Base-by-base conservation (phyloP, 805 yeast species). In the Candida argentea region DNA sequence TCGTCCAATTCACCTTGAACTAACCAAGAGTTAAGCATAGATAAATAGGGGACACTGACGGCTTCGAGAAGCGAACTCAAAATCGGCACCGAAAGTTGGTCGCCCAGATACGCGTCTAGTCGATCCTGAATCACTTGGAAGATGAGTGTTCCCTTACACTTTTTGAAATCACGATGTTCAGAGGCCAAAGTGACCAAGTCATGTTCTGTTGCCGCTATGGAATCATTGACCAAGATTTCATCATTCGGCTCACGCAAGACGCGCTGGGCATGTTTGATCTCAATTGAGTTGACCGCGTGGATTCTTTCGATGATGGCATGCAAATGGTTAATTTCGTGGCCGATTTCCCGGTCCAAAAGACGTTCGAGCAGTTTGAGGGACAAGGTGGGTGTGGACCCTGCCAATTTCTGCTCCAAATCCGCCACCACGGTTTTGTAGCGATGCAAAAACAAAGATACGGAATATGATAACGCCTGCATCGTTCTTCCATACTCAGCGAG, bases 21-120 rank as follows among this genome's bases (percentile, higher is more conserved):
- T 11, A 89, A 61, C 98, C 98, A 91, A n/a, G 57, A 47, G 39
- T 80, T 76, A 6, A 91, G 57, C 74, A 81, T 79, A 2, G 39
- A 39, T 12, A 83, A 59, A 43, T 84, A 91, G 22, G 73, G 72
- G 18, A 36, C 42, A 21, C 93, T 73, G 1, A 85, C 70, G 9
- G 62, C 61, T 25, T 68, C 67, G 28, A 80, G 70, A 3, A 89
- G 41, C 4, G 44, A 41, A 1, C 55, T 46, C 23, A 84, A 55
- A 38, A 83, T 74, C 4, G 61, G 58, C 21, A 57, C 55, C 0
- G 81, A 69, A 2, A 52, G 54, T 0, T 63, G 46, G 44, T 86
- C 91, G 3, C 96, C 96, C 29, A 70, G 67, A 40, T 65, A 70
- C 2, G 59, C 56, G 20, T 67, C 65, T 5, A 80, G 57, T 38